These are phyloP conservation scores for Groenewaldozyma sp. DNA, from an alignment of 1,139 yeast genomes.

Conservation along the genomic window DNA sequence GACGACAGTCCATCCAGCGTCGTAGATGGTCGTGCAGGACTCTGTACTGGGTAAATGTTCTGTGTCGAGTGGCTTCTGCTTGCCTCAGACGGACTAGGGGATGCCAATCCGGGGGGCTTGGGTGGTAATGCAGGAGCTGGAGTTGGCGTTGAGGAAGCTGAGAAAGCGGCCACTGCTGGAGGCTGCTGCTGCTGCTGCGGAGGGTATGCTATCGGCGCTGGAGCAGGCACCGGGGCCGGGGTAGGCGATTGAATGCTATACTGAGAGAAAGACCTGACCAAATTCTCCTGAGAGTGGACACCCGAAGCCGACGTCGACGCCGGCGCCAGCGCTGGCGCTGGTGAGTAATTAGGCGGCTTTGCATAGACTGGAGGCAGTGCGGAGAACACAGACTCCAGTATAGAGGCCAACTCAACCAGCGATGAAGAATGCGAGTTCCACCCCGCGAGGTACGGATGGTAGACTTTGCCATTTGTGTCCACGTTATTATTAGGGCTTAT, in stretches of 20 bases:
- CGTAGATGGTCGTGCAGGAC: too few species aligned
- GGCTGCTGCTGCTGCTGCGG: constrained; percentile 5
- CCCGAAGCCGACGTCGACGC: neutral
- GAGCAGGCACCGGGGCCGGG: neutral
- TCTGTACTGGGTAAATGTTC: too few species aligned
- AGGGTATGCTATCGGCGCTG: constrained; percentile 1
- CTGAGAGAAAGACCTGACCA: neutral
- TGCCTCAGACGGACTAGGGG: neutral
- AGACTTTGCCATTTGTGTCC: constrained; percentile 66
- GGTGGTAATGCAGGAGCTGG: constrained; percentile 3
- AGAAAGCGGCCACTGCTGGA: constrained; percentile 3
- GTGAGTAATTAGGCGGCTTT: constrained; percentile 17
- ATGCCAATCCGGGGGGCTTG: neutral
- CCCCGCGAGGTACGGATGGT: constrained; percentile 54
- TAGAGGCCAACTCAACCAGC: constrained; percentile 32
- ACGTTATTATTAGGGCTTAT: constrained; percentile 57
- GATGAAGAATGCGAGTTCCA: constrained; percentile 43
- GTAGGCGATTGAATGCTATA: neutral
- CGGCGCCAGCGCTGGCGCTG: neutral
- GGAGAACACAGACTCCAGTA: constrained; percentile 36
- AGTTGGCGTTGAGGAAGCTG: constrained; percentile 3
- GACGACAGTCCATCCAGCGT: too few species aligned
- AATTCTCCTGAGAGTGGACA: too few species aligned
- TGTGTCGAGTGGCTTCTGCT: too few species aligned
- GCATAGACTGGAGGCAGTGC: constrained; percentile 45